Base-by-base conservation (phyloP, 768 basidiomycete genomes). In the Auriscalpium microsporum region DNA sequence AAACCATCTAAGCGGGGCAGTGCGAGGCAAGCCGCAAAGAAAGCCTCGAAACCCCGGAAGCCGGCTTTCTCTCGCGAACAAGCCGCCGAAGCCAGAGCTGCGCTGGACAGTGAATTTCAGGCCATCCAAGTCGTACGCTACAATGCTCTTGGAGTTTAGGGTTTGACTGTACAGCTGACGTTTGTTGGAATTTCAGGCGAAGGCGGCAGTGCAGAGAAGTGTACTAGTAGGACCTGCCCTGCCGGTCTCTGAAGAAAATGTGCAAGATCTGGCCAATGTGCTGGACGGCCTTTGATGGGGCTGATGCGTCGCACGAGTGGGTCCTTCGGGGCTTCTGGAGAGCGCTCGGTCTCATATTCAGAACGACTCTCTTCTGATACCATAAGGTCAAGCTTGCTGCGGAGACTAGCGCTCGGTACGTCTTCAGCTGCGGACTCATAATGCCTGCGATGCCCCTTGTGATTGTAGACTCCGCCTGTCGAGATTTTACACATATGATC, bases 51-150 rank as follows among this genome's bases (percentile, higher is more conserved):
- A 28, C 3, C 42, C 13, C 52, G 33, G 13, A 52, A 52, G 11
- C 28, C 28, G 28, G 17, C 11, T n/a, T 28, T 52, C 36, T 52
- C 52, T n/a, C 52, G 44, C 38, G 28, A 34, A 13, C 52, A 52
- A 28, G 52, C 52, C 16, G 52, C 52, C 19, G 52, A 52, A 45
- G 52, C 52, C 21, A 23, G 38, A 42, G 52, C 42, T 16, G 38
- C 42, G 16, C 42, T 52, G 19, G 52, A 52, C 23, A 36, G 36
- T n/a, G 38, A 52, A 10, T 52, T 52, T 40, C 17, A 34, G 28
- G 52, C 40, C 33, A 42, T 52, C 10, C 52, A 52, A 37, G 33
- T 28, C 13, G 13, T 36, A 13, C 33, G 19, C 13, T 13, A 23
- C 17, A 52, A 5, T 17, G 16, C 44, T 52, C 45, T 8, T 7